These are phyloP conservation scores for Acmispon strigosus DNA, from an alignment of 306 rosid species.

Conservation along the genomic window DNA sequence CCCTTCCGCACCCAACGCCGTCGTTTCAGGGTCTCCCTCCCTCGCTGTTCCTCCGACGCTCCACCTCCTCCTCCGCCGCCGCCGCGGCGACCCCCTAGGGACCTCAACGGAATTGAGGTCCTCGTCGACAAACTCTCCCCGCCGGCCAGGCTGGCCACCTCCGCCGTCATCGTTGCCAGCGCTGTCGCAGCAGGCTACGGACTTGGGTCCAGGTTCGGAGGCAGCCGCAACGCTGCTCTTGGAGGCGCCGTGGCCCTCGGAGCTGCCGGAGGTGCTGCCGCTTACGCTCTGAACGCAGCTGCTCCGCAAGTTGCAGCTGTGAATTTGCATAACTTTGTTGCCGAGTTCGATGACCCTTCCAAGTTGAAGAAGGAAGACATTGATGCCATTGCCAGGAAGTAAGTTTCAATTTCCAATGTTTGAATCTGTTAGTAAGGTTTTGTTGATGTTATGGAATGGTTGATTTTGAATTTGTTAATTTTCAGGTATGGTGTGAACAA, in stretches of 20 bases:
- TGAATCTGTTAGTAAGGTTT: not conserved
- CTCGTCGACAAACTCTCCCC: constrained; percentile 61
- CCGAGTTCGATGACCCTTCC: constrained; percentile 56
- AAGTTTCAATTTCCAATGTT: constrained; percentile 15
- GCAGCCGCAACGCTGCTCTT: constrained; percentile 47
- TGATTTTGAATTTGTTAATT: not conserved
- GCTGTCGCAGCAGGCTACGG: constrained; percentile 87
- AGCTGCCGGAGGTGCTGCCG: constrained; percentile 68
- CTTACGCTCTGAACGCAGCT: constrained; percentile 59
- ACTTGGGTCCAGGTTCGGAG: constrained; percentile 57
- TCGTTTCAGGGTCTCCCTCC: constrained; percentile 58
- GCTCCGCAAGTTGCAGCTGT: constrained; percentile 88
- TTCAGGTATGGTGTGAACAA: constrained; percentile 84
- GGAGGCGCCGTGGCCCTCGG: constrained; percentile 89
- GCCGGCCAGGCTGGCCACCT: constrained; percentile 61
- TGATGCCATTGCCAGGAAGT: constrained; percentile 76
- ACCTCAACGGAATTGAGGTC: constrained; percentile 70
- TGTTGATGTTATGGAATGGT: not conserved
- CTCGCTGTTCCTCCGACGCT: constrained; percentile 42
- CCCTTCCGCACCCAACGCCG: constrained; percentile 45
- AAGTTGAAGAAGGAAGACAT: constrained; percentile 73
- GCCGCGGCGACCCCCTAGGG: constrained; percentile 37
- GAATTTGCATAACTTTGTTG: constrained; percentile 76
- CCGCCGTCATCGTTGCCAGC: constrained; percentile 71
- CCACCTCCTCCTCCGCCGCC: constrained; percentile 23